These are phyloP conservation scores for Groenewaldozyma tartarivorans DNA, from an alignment of 805 yeast species.

Conservation along the genomic window DNA sequence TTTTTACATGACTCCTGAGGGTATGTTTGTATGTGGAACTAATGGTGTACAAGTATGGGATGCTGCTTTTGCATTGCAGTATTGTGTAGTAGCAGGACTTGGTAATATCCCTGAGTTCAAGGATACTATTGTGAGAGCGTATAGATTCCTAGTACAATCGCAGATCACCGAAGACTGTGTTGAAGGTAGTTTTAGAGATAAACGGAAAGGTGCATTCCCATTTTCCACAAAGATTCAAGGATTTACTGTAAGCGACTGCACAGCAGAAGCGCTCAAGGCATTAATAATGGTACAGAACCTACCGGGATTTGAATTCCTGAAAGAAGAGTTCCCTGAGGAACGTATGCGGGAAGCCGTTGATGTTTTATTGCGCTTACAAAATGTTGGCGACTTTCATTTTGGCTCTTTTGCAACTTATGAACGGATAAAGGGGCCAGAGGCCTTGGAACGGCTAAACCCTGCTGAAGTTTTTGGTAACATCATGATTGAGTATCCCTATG, in stretches of 20 bases:
- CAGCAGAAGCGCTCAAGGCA: constrained; percentile 92
- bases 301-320: constrained; percentile 40
- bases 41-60: constrained; percentile 99
- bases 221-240: constrained; percentile 95
- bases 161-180: constrained; percentile 79
- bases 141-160: constrained; percentile 63
- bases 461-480: constrained; percentile 98
- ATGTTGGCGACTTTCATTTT: constrained; percentile 63
- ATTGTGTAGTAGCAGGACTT: constrained; percentile 67
- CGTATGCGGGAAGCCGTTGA: constrained; percentile 64
- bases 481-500: constrained; percentile 98
- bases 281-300: constrained; percentile 80
- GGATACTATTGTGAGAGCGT: constrained; percentile 54
- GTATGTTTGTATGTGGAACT: constrained; percentile 92
- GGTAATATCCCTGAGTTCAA: constrained; percentile 60
- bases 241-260: constrained; percentile 92
- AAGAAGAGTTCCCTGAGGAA: constrained; percentile 43
- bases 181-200: constrained; percentile 72
- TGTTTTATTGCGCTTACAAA: constrained; percentile 66
- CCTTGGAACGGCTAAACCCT: constrained; percentile 74
- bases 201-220: constrained; percentile 87
- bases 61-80: constrained; percentile 82
- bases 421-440: constrained; percentile 66
- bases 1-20: constrained; percentile 78
- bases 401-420: constrained; percentile 95